Percentiles rank a stretch among this genome's conserved stretches.
These are phyloP conservation scores for Zoysia matrella DNA, from an alignment of 202 grass and related monocot genomes.

Conservation along the genomic window DNA sequence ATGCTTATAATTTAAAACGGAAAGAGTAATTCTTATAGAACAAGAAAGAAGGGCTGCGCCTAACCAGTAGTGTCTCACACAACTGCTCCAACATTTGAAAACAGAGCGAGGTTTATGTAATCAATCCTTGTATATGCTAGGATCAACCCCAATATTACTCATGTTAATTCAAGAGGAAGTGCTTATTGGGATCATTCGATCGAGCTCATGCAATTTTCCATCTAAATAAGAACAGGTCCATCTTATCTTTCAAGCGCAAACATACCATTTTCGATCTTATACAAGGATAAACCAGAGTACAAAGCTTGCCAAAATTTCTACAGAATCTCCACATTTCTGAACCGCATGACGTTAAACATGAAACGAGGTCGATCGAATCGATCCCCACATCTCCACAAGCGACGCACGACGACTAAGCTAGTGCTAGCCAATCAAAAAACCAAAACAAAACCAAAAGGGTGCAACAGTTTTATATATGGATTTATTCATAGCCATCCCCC, in stretches of 20 bases:
- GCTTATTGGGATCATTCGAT: no score
- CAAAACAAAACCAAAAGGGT: not conserved
- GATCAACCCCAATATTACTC: no score
- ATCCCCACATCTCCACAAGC: not conserved
- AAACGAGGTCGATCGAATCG: not conserved
- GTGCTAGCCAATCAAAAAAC: not conserved
- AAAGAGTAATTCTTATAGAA: not conserved
- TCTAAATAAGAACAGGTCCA: no score
- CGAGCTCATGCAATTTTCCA: no score
- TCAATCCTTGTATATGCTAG: no score
- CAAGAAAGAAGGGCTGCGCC: not conserved
- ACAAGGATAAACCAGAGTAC: no score
- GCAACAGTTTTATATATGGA: not conserved
- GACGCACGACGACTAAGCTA: not conserved
- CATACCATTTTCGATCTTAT: no score
- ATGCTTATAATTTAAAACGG: no score
- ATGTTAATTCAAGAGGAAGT: no score
- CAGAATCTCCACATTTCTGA: not conserved
- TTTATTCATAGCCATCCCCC: constrained; percentile 1
- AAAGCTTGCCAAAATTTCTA: no score
- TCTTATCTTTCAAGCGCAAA: no score
- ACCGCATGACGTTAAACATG: not conserved
- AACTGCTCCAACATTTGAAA: not conserved
- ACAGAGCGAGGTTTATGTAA: not conserved
- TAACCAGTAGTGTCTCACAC: not conserved